Percentiles rank a stretch among this genome's conserved stretches.
These are phyloP conservation scores for Haemoproteus tartakovskyi DNA, from an alignment of 169 alveolate species.

Conservation along the genomic window DNA sequence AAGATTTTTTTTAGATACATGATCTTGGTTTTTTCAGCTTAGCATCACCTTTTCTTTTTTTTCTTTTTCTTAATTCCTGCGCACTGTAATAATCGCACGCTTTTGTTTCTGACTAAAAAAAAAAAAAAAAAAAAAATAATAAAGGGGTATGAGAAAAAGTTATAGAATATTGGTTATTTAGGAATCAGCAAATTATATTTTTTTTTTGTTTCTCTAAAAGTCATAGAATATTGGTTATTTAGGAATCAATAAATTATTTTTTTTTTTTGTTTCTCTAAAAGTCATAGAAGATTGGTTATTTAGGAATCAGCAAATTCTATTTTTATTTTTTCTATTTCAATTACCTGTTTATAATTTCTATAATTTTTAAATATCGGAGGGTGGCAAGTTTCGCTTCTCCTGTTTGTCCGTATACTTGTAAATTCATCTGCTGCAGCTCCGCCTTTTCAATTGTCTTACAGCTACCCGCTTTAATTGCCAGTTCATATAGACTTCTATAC, in stretches of 20 bases:
- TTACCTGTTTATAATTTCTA: constrained; percentile 61
- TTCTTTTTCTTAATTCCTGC: constrained; percentile 48
- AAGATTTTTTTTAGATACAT: neutral
- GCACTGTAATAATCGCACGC: constrained; percentile 40
- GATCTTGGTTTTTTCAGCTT: neutral
- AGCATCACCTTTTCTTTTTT: constrained; percentile 23
- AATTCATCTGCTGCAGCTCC: constrained; percentile 43
- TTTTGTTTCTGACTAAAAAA: constrained; percentile 18
- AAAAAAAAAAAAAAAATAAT: neutral
- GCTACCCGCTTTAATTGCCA: constrained; percentile 71
- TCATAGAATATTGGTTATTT: too few relatives aligned
- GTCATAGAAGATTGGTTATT: too few relatives aligned
- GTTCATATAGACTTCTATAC: constrained; percentile 58
- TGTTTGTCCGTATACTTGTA: constrained; percentile 64
- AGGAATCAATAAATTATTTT: too few relatives aligned
- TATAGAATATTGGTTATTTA: too few relatives aligned
- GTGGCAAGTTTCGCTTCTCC: constrained; percentile 66
- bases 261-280: too few relatives aligned
- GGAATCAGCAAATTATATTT: too few relatives aligned
- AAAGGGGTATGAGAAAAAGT: neutral
- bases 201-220: too few relatives aligned
- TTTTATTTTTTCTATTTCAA: neutral
- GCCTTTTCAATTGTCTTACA: constrained; percentile 52
- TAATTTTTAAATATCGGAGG: constrained; percentile 53
- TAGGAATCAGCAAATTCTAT: too few relatives aligned